Percentiles rank a stretch among this genome's conserved stretches.
phyloP scores from a whole-genome alignment of 2,329 filamentous ascomycete species.

The Raffaelea arxii region DNA sequence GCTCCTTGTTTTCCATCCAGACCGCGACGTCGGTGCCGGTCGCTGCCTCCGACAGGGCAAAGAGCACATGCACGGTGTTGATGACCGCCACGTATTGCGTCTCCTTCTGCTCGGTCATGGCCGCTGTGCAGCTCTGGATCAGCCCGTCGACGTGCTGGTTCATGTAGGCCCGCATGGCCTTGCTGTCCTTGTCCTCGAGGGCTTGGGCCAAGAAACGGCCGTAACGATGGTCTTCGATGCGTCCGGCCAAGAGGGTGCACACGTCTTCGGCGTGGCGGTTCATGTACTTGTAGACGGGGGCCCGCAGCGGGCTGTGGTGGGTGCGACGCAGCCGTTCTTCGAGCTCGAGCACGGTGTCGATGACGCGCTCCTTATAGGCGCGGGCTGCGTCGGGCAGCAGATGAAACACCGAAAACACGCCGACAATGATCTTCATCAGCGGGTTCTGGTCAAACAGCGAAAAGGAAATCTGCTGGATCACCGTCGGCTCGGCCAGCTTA shows the following conservation, averaged over 20 bases:
- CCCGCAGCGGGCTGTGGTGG: slow-evolving; percentile 82
- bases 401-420: slow-evolving; percentile 95
- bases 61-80: slow-evolving; percentile 78
- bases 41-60: slow-evolving; percentile 51
- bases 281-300: slow-evolving; percentile 83
- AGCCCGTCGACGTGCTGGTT: slow-evolving; percentile 65
- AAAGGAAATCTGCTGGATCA: slow-evolving; percentile 85
- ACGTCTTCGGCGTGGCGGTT: slow-evolving; percentile 87
- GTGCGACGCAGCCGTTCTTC: slow-evolving; percentile 80
- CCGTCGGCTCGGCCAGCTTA: slow-evolving; percentile 69
- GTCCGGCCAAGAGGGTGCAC: slow-evolving; percentile 69
- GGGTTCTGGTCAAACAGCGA: slow-evolving; percentile 86
- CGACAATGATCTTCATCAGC: slow-evolving; percentile 88
- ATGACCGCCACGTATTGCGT: slow-evolving; percentile 61
- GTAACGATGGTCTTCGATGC: slow-evolving; percentile 75
- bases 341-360: slow-evolving; percentile 81
- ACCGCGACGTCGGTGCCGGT: slow-evolving; percentile 40
- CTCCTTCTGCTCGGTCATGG: slow-evolving; percentile 56
- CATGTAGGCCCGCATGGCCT: slow-evolving; percentile 63
- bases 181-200: slow-evolving; percentile 65
- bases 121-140: slow-evolving; percentile 55
- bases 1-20: slow-evolving; percentile 71
- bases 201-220: slow-evolving; percentile 88
- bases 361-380: slow-evolving; percentile 80
- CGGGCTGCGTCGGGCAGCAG: slow-evolving; percentile 85